Conservation (phyloP, 306 rosid species). For the Echinosophora koreensis region DNA sequence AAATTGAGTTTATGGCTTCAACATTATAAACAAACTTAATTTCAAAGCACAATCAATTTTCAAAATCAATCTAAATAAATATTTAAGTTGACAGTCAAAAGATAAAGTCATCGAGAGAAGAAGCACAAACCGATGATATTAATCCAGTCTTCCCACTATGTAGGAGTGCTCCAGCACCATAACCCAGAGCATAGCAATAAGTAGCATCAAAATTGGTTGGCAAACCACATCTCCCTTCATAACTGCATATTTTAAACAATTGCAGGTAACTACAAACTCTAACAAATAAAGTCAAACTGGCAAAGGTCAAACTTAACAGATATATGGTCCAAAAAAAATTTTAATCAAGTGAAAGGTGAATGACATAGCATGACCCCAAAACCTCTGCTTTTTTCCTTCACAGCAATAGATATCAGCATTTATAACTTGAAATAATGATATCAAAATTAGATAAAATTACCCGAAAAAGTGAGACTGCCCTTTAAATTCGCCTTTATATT, state of each 20-base stretch:
- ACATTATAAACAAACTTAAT: background rate
- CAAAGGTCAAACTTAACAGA: constrained; percentile 2
- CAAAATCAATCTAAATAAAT: constrained; percentile 28
- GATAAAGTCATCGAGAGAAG: constrained; percentile 28
- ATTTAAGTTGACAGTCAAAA: constrained; percentile 22
- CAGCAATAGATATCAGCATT: constrained; percentile 18
- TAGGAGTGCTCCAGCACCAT: constrained; percentile 93
- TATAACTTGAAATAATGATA: background rate
- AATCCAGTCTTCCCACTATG: constrained; percentile 91
- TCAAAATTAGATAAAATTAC: constrained; percentile 56
- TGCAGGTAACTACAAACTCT: constrained; percentile 37
- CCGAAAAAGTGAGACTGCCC: constrained; percentile 99
- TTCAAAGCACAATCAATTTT: background rate
- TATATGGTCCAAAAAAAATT: background rate
- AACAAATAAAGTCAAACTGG: constrained; percentile 13
- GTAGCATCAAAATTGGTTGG: constrained; percentile 96
- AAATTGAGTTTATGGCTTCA: constrained; percentile 24
- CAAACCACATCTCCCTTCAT: constrained; percentile 97
- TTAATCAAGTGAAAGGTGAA: constrained; percentile 6
- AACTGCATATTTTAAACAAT: constrained; percentile 58
- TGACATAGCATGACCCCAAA: background rate
- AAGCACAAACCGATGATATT: constrained; percentile 86
- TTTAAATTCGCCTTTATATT: constrained; percentile 67
- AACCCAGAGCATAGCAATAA: constrained; percentile 97
- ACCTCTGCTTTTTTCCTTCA: background rate